Percentiles rank a stretch among this genome's conserved stretches.
Evolutionary conservation across 108 stramenopile genomes (phyloP).

Genomic region (Cyclotella choctawhatcheeana): DNA sequence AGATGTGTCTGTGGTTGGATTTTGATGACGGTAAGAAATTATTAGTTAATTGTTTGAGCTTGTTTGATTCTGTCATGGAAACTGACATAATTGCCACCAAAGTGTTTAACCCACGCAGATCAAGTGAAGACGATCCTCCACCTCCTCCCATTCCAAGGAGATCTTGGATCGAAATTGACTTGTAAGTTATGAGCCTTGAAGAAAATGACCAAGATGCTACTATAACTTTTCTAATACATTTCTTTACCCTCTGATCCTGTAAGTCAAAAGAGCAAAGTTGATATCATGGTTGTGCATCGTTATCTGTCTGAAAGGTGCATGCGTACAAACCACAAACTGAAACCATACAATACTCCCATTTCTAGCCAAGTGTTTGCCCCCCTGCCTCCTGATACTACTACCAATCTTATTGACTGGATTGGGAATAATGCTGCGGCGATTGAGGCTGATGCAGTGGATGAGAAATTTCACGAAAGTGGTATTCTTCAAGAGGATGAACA

Average conservation of each 20-base stretch:
- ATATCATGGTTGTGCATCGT: conserved; percentile 58
- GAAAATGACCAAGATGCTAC: too few species aligned
- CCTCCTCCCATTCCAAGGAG: conserved; percentile 56
- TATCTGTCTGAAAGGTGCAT: conserved; percentile 62
- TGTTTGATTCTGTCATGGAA: neutral
- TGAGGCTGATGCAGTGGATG: conserved; percentile 51
- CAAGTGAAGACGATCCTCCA: conserved; percentile 57
- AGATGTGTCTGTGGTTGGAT: conserved; percentile 65
- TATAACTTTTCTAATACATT: too few species aligned
- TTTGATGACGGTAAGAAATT: conserved; percentile 51
- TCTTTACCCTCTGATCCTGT: too few species aligned
- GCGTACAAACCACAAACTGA: conserved; percentile 32
- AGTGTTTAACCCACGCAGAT: conserved; percentile 48
- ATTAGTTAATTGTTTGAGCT: neutral
- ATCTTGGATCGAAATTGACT: conserved; percentile 66
- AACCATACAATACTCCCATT: conserved; percentile 39
- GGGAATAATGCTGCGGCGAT: conserved; percentile 65
- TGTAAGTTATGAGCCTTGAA: too few species aligned
- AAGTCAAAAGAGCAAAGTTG: conserved; percentile 73
- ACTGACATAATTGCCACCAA: neutral
- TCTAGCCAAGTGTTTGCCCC: conserved; percentile 38
- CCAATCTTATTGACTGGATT: conserved; percentile 55
- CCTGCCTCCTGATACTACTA: conserved; percentile 33
- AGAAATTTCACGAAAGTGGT: conserved; percentile 52
- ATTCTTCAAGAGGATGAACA: conserved; percentile 68